Conservation (phyloP, 495 filamentous ascomycete genomes). For the Penicillium bialowiezense region DNA sequence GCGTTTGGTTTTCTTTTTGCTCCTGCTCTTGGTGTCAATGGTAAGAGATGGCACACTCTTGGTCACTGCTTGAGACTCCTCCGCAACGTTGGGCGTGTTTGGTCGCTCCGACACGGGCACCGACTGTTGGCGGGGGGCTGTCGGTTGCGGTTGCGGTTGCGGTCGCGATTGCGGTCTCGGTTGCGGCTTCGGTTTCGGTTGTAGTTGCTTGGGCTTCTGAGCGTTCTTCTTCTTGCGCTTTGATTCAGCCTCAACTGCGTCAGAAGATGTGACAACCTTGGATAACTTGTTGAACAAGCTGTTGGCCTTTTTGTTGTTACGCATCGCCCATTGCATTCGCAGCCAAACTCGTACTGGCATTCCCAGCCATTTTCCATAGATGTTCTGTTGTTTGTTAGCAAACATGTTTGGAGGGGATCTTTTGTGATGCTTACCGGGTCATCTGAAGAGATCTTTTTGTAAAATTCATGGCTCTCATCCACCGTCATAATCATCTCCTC, state of each 20-base stretch:
- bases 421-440: background rate
- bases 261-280: too few species aligned
- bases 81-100: background rate
- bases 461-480: background rate
- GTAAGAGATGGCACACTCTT: background rate
- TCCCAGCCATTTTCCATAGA: slow-evolving; percentile 7
- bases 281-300: background rate
- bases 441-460: background rate
- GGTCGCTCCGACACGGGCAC: background rate
- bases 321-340: background rate
- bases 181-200: too few species aligned
- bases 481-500: slow-evolving; percentile 8
- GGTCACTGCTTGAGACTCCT: background rate
- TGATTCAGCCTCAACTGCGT: too few species aligned
- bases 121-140: background rate
- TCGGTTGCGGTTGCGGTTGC: too few species aligned
- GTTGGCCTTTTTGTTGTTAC: background rate
- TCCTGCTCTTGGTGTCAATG: background rate
- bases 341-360: slow-evolving; percentile 13
- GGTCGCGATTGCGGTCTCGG: too few species aligned
- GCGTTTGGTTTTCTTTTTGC: background rate
- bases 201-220: background rate
- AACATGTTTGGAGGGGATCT: background rate
- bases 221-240: background rate
- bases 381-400: background rate